Evolutionary conservation across 768 basidiomycete genomes (phyloP).

Genomic region (Lenzites betulinus): DNA sequence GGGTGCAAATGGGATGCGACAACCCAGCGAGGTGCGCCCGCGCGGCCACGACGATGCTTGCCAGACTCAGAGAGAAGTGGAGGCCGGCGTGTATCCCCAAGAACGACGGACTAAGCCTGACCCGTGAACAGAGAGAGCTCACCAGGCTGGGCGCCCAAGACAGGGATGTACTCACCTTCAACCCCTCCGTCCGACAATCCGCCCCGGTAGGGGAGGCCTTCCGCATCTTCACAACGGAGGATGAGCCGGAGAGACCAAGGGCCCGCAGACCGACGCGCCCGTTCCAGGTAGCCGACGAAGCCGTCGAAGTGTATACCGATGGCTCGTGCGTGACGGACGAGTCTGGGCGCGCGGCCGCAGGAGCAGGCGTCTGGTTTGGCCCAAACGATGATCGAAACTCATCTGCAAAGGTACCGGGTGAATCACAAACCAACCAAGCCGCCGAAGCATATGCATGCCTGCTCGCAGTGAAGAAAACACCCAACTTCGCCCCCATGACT

Average conservation of each 20-base stretch:
- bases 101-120: background rate
- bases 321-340: background rate
- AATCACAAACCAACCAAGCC: background rate
- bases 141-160: background rate
- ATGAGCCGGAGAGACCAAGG: background rate
- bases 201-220: background rate
- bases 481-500: background rate
- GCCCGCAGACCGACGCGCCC: background rate
- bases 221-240: background rate
- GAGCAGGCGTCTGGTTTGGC: background rate
- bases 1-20: too few species aligned
- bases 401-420: background rate
- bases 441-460: slow-evolving; percentile 23
- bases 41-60: too few species aligned
- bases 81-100: too few species aligned
- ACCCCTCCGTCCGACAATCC: background rate
- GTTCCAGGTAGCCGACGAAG: background rate
- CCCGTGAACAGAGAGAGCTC: too few species aligned
- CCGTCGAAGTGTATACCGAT: background rate
- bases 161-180: background rate
- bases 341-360: background rate
- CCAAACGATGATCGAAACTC: background rate
- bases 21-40: too few species aligned
- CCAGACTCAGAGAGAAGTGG: too few species aligned
- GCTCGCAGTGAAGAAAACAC: background rate